Evolutionary conservation across 1,284 basidiomycete genomes (phyloP).

Genomic region (Cystodermella granulosa): DNA sequence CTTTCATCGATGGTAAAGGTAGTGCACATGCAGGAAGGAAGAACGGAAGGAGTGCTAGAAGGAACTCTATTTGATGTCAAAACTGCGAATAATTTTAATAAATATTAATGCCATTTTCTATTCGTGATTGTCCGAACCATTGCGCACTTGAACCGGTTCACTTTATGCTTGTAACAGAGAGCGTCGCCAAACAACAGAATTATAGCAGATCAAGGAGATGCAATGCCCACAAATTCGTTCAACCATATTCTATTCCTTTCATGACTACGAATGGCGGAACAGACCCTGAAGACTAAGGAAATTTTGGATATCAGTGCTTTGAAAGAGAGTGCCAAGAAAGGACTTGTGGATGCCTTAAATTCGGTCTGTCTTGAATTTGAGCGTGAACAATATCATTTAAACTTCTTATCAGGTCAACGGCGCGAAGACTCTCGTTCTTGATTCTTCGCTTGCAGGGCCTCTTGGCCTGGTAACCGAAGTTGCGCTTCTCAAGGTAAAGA

Average conservation of each 20-base stretch:
- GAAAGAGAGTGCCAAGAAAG: constrained; percentile 72
- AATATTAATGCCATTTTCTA: too few relatives aligned
- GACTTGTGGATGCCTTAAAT: constrained; percentile 76
- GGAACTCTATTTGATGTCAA: constrained; percentile 63
- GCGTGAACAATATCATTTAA: too few relatives aligned
- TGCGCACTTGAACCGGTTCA: too few relatives aligned
- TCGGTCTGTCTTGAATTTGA: constrained; percentile 61
- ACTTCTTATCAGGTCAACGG: constrained; percentile 72
- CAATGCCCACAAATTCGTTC: too few relatives aligned
- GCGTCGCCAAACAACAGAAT: too few relatives aligned
- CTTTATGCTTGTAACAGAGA: too few relatives aligned
- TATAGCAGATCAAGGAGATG: too few relatives aligned
- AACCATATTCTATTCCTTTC: too few relatives aligned
- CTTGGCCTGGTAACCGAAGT: constrained; percentile 92
- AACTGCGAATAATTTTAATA: too few relatives aligned
- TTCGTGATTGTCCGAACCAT: too few relatives aligned
- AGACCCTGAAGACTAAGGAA: constrained; percentile 31
- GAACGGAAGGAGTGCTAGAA: constrained; percentile 68
- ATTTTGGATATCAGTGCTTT: constrained; percentile 65
- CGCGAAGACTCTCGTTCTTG: constrained; percentile 92
- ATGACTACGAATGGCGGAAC: not conserved
- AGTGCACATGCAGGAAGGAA: constrained; percentile 46
- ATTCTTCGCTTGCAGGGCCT: constrained; percentile 83
- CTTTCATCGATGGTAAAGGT: constrained; percentile 56
- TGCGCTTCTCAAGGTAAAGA: constrained; percentile 75